Base-by-base conservation (phyloP, 371 early-diverging fungal species). In the Rhizoclosmatium hyalinum region DNA sequence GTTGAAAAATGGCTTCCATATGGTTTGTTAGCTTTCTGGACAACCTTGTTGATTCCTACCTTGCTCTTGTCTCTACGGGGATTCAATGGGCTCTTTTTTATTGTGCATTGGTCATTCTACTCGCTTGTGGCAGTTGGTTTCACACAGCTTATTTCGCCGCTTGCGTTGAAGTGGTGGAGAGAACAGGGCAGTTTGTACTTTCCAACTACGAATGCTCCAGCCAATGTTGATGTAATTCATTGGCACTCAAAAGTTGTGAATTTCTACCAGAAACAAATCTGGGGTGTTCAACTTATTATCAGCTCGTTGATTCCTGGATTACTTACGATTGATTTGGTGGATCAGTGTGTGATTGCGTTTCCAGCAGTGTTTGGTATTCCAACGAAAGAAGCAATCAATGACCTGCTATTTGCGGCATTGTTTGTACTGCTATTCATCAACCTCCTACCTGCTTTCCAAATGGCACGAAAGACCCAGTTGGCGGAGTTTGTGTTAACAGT, bases 1-100 rank as follows among this genome's bases (percentile, higher is more conserved):
- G 55, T 79, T 3, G 75, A 75, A 45, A 75, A 68, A 32, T 81
- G 81, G 81, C 43, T 77, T 3, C 79, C 81, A 6, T 81, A 79
- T 54, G 81, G 79, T 3, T 56, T 79, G 17, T 75, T 81, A 12
- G 68, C 68, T 14, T 81, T 81, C 53, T 79, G 79, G 79, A 19
- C 55, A 1, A 67, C 75, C 19, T 63, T 79, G 2, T 43, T 72
- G n/a, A 6, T 76, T 43, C 73, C 60, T 0, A 43, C 75, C 42
- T 47, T 75, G 3, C 2, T 24, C 6, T 21, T 61, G 3, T 55
- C 65, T 14, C 17, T 46, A 17, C 39, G 46, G 41, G 56, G 57
- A 12, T 32, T 54, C 39, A 50, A 72, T 53, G 72, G 57, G 10
- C 39, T 79, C 6, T 79, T 45, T 61, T 75, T 75, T 54, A 2